These are phyloP conservation scores for Epichloe festucae DNA, from an alignment of 2,329 filamentous ascomycete genomes.

Conservation along the genomic window DNA sequence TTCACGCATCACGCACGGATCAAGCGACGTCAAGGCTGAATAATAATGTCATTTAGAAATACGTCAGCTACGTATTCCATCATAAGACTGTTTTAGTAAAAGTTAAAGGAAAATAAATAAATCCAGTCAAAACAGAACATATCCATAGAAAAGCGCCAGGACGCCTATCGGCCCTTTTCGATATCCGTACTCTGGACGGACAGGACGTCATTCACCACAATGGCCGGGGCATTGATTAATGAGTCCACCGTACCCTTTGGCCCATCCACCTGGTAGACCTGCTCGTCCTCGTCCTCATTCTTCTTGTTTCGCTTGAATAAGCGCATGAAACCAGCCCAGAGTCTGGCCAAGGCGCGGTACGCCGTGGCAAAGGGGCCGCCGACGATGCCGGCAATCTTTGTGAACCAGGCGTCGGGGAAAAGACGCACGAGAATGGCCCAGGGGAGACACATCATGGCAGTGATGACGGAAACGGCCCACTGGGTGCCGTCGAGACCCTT, in stretches of 20 bases:
- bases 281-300: background rate
- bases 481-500: conserved; percentile 31
- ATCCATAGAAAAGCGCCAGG: background rate
- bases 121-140: background rate
- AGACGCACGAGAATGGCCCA: conserved; percentile 70
- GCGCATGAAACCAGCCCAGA: background rate
- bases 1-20: background rate
- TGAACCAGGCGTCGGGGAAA: conserved; percentile 54
- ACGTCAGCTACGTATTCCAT: background rate
- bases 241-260: background rate
- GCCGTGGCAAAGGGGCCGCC: conserved; percentile 3
- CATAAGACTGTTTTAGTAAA: background rate
- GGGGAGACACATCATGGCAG: conserved; percentile 70
- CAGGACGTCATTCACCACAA: background rate
- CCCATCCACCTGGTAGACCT: background rate
- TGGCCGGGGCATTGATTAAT: background rate
- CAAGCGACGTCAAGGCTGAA: background rate
- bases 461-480: conserved; percentile 78
- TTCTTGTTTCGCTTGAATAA: background rate
- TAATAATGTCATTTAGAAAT: background rate
- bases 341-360: background rate
- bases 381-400: conserved; percentile 1
- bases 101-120: background rate
- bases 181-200: background rate
- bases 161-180: background rate